Evolutionary conservation across 202 grass and related monocot species (phyloP), one percentile per base, ranked within the genome.

Genomic region (Schoenoplectus tabernaemontani): DNA sequence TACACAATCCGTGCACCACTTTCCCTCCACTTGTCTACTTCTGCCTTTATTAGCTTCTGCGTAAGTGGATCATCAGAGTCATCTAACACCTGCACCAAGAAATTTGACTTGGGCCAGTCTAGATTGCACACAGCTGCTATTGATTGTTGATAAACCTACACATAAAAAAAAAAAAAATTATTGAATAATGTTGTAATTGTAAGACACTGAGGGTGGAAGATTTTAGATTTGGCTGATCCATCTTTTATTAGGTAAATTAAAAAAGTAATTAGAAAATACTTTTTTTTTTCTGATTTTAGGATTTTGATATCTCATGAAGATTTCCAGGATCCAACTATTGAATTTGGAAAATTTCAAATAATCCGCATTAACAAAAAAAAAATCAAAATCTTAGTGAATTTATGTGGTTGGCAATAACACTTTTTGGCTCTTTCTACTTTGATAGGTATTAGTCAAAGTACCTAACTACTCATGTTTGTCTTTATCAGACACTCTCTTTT

Each of bases 61-160:
- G 96, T 93, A 23, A 84, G 79, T 9, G 83, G 88, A 59, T 99
- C 96, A 4, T 95, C 90, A 1, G 96, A 99, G 51, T 99, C 96
- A 54, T 99, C 96, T 77, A 99, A 80, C 59, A 99, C 91, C 90
- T 99, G 96, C 7, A 99, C 87, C 88, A 99, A 17, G 59, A 99
- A 88, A 78, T 89, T 99, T 58, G 92, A 88, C 79, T 74, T 96
- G 39, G 96, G 92, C 96, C 96, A 96, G 59, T 99, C 96, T 67
- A 99, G 83, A 85, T 91, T 99, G 76, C 96, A 99, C 22, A 96
- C 96, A 4, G 96, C 96, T 22, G 96, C 92, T 79, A 99, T 99
- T 44, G 96, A 99, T 86, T 99, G 96, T 57, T 99, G 92, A 83
- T 99, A 99, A 47, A 99, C 96, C 96, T 99, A 87, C 62, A 77